These are phyloP conservation scores for Ceratocystis smalleyi DNA, from an alignment of 2,329 filamentous ascomycete genomes.

Conservation along the genomic window DNA sequence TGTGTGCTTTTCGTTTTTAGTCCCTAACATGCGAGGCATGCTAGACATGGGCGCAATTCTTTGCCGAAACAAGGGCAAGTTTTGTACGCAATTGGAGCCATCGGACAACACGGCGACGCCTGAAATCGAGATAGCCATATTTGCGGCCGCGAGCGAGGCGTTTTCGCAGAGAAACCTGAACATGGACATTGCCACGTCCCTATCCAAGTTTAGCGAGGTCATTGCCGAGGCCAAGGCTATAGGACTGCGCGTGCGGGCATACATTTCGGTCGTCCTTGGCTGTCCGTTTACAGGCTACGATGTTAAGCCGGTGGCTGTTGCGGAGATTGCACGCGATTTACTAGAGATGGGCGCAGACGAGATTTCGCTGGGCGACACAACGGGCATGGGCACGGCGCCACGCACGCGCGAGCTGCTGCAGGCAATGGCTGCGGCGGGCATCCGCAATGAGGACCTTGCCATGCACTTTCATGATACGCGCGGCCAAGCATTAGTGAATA, in stretches of 20 bases:
- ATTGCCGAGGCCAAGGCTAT: constrained; percentile 50
- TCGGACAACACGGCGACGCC: constrained; percentile 30
- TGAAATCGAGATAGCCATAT: constrained; percentile 58
- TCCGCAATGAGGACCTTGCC: constrained; percentile 55
- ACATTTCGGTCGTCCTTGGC: constrained; percentile 65
- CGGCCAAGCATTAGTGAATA: constrained; percentile 71
- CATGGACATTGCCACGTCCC: constrained; percentile 58
- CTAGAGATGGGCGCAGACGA: constrained; percentile 82
- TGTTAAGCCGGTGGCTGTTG: constrained; percentile 47
- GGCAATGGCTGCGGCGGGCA: constrained; percentile 48
- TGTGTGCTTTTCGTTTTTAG: constrained; percentile 65
- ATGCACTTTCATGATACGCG: constrained; percentile 87
- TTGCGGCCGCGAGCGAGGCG: constrained; percentile 65
- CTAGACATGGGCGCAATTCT: constrained; percentile 44
- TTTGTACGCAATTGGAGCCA: constrained; percentile 36
- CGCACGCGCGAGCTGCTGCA: constrained; percentile 49
- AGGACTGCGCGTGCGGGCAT: constrained; percentile 56
- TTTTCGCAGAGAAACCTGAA: constrained; percentile 75
- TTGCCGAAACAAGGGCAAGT: constrained; percentile 34
- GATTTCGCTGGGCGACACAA: constrained; percentile 79
- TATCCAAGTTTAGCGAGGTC: constrained; percentile 54
- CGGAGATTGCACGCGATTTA: constrained; percentile 50
- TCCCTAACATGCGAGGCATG: constrained; percentile 61
- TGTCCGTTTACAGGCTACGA: constrained; percentile 60
- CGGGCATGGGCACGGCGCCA: constrained; percentile 74